Conservation (phyloP, 257 asterid genomes). For the Hygrophila difformis region DNA sequence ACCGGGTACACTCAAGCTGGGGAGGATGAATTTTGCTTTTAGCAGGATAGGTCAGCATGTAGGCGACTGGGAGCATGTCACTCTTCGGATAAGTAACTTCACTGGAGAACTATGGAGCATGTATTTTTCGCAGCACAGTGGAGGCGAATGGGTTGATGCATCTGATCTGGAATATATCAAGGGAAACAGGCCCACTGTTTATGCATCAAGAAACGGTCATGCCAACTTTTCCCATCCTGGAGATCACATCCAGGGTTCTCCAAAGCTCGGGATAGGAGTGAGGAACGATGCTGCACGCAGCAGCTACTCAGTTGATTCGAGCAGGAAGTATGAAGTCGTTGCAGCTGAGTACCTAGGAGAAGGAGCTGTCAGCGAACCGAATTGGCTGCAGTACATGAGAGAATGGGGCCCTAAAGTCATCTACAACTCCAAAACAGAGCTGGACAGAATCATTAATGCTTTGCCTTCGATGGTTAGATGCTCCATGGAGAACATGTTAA, state of each 20-base stretch:
- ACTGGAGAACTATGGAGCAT: conserved; percentile 78
- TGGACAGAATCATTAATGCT: conserved; percentile 37
- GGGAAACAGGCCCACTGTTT: conserved; percentile 64
- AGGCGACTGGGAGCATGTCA: conserved; percentile 96
- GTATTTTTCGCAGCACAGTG: conserved; percentile 93
- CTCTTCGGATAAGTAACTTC: conserved; percentile 79
- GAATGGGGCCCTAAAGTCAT: conserved; percentile 78
- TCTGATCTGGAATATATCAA: conserved; percentile 58
- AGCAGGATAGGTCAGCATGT: conserved; percentile 78
- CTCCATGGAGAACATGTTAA: conserved; percentile 33
- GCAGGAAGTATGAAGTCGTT: conserved; percentile 54
- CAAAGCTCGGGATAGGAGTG: conserved; percentile 71
- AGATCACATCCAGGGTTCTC: conserved; percentile 65
- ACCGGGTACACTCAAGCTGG: not conserved
- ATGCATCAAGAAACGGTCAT: conserved; percentile 76
- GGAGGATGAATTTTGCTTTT: conserved; percentile 10
- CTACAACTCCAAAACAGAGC: conserved; percentile 57
- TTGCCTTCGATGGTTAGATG: conserved; percentile 43
- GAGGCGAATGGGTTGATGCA: conserved; percentile 77
- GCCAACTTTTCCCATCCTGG: conserved; percentile 93
- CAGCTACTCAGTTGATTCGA: conserved; percentile 45
- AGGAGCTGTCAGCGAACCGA: conserved; percentile 49
- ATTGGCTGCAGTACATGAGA: conserved; percentile 84
- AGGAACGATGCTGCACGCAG: conserved; percentile 71
- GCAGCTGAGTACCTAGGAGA: conserved; percentile 84